Conservation (phyloP, 768 basidiomycete species). For the Kondoa subrosea region DNA sequence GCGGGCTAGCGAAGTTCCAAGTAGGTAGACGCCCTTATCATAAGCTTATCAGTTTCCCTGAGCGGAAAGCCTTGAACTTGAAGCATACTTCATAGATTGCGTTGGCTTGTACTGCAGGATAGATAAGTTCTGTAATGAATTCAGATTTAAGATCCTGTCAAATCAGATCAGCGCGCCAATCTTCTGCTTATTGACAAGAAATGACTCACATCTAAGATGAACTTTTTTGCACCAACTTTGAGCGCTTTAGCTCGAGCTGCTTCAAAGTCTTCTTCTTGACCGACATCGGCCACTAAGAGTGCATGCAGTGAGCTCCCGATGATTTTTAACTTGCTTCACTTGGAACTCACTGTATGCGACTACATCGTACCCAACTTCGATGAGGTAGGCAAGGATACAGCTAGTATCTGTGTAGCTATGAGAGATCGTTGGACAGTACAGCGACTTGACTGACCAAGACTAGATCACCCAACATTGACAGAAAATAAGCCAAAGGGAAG, state of each 20-base stretch:
- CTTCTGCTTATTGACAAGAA: background rate
- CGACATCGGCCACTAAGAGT: conserved; percentile 61
- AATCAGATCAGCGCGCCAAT: background rate
- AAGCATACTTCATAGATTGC: conserved; percentile 79
- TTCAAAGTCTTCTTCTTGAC: conserved; percentile 58
- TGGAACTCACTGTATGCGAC: conserved; percentile 55
- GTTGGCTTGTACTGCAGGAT: conserved; percentile 95
- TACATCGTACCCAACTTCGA: conserved; percentile 94
- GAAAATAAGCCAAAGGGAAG: conserved; percentile 3
- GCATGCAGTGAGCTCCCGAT: background rate
- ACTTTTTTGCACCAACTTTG: conserved; percentile 83
- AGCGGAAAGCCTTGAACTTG: background rate
- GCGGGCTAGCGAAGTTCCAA: conserved; percentile 91
- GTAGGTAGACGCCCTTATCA: conserved; percentile 73
- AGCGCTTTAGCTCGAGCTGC: conserved; percentile 81
- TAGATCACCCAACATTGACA: background rate
- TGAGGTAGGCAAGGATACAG: conserved; percentile 96
- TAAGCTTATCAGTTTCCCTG: background rate
- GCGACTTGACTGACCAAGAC: conserved; percentile 4
- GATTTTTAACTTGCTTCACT: background rate
- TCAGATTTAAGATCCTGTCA: conserved; percentile 76
- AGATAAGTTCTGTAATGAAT: conserved; percentile 89
- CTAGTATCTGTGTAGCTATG: conserved; percentile 60
- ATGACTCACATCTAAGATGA: conserved; percentile 59
- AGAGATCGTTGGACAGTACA: conserved; percentile 1